Percentiles rank a stretch among this genome's conserved stretches.
These are phyloP conservation scores for Lecanicillium sp. DNA, from an alignment of 2,329 filamentous ascomycete genomes.

Conservation along the genomic window DNA sequence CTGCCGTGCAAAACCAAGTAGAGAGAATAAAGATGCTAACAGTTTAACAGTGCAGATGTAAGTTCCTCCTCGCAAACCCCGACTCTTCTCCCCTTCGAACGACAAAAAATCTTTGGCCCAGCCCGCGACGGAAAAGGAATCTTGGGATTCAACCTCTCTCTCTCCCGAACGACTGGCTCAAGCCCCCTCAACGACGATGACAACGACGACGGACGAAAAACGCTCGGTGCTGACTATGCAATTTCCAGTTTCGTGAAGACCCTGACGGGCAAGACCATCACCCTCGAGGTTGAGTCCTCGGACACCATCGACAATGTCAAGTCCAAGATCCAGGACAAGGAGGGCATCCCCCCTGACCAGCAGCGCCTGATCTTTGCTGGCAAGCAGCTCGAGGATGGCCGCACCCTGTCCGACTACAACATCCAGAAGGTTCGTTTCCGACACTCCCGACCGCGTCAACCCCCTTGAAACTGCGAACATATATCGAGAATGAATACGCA, in stretches of 20 bases:
- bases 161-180: background rate
- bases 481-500: no score
- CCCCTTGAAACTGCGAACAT: no score
- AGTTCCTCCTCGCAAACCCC: constrained; percentile 32
- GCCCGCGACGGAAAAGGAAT: constrained; percentile 5
- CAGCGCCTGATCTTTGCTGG: constrained; percentile 98
- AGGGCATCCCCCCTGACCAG: constrained; percentile 96
- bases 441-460: constrained; percentile 7
- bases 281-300: constrained; percentile 96
- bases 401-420: constrained; percentile 96
- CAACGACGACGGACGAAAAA: background rate
- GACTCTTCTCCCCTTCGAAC: constrained; percentile 13
- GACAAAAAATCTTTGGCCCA: constrained; percentile 2
- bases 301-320: constrained; percentile 99
- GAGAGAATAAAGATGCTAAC: constrained; percentile 38
- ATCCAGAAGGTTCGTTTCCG: constrained; percentile 80
- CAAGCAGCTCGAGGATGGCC: constrained; percentile 98
- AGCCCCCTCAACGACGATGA: constrained; percentile 2
- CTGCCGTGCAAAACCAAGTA: background rate
- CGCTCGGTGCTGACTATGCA: constrained; percentile 19
- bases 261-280: constrained; percentile 99
- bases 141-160: no score
- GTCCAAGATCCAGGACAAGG: constrained; percentile 99
- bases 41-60: constrained; percentile 76
- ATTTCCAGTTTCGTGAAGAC: constrained; percentile 92